Conservation (phyloP, 495 filamentous ascomycete genomes). For the Neurospora sublineolata region DNA sequence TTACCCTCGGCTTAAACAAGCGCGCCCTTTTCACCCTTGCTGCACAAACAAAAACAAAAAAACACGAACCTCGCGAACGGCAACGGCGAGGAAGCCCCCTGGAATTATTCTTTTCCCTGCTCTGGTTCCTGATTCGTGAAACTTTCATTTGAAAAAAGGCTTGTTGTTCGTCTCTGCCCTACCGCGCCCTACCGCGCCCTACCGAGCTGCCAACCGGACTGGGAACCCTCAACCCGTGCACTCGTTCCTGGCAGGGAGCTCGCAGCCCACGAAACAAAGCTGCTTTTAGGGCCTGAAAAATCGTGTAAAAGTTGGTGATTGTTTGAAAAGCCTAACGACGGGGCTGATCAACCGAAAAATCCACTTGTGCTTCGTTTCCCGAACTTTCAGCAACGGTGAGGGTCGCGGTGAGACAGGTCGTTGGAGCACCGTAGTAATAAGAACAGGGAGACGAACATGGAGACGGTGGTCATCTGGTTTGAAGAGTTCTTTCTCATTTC, state of each 20-base stretch:
- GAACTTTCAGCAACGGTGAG: background rate
- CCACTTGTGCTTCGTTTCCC: background rate
- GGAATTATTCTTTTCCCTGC: background rate
- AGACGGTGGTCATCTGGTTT: background rate
- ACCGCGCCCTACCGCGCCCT: background rate
- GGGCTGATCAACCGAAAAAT: background rate
- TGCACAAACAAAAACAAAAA: background rate
- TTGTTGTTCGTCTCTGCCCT: background rate
- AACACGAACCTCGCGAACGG: background rate
- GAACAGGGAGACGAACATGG: background rate
- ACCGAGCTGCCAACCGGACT: background rate
- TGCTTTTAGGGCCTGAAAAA: background rate
- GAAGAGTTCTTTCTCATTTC: background rate
- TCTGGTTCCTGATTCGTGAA: background rate
- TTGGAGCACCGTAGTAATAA: background rate
- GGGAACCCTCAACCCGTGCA: background rate
- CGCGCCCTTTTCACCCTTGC: background rate
- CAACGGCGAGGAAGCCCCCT: background rate
- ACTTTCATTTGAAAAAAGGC: background rate
- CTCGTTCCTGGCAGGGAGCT: background rate
- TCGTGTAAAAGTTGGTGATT: background rate
- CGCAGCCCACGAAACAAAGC: background rate
- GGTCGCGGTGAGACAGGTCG: background rate
- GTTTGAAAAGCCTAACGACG: background rate
- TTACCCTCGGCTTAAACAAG: background rate